phyloP scores from a whole-genome alignment of 2,329 filamentous ascomycete genomes.

The Pseudopithomyces chartarum region DNA sequence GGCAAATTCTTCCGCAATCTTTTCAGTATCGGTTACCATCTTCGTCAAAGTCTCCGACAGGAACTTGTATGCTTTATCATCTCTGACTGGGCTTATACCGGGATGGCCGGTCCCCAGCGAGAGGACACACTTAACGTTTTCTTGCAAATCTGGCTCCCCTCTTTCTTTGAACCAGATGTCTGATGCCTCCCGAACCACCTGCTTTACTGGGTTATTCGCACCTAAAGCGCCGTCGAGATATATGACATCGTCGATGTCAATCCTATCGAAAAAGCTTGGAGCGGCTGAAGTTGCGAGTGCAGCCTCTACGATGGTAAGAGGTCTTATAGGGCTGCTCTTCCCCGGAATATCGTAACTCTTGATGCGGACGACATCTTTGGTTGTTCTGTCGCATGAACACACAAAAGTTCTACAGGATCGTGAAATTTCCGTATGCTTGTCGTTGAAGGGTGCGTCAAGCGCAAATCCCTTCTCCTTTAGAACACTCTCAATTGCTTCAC shows the following conservation, averaged over 20 bases:
- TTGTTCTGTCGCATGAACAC: conserved; percentile 7
- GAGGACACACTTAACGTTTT: conserved; percentile 20
- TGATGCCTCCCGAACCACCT: conserved; percentile 44
- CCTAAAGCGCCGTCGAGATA: conserved; percentile 50
- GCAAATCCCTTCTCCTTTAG: conserved; percentile 5
- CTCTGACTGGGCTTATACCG: conserved; percentile 1
- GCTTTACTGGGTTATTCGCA: conserved; percentile 52
- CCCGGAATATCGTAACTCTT: conserved; percentile 30
- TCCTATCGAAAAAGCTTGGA: conserved; percentile 37
- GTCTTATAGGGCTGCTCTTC: conserved; percentile 14
- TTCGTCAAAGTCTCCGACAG: conserved; percentile 24
- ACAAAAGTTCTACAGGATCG: background rate
- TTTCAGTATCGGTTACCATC: conserved; percentile 11
- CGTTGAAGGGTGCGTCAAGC: conserved; percentile 13
- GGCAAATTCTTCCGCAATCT: background rate
- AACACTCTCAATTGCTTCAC: conserved; percentile 15
- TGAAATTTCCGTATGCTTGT: conserved; percentile 12
- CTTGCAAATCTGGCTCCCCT: conserved; percentile 10
- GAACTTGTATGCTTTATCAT: conserved; percentile 12
- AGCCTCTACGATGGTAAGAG: conserved; percentile 29
- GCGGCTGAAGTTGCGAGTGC: conserved; percentile 38
- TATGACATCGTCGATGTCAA: conserved; percentile 40
- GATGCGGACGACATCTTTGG: conserved; percentile 50
- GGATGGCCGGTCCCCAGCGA: conserved; percentile 22
- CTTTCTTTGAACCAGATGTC: conserved; percentile 17